Percentiles rank a stretch among this genome's conserved stretches.
Evolutionary conservation across 1,284 basidiomycete species (phyloP).

Genomic region (Taiwanofungus camphoratus): DNA sequence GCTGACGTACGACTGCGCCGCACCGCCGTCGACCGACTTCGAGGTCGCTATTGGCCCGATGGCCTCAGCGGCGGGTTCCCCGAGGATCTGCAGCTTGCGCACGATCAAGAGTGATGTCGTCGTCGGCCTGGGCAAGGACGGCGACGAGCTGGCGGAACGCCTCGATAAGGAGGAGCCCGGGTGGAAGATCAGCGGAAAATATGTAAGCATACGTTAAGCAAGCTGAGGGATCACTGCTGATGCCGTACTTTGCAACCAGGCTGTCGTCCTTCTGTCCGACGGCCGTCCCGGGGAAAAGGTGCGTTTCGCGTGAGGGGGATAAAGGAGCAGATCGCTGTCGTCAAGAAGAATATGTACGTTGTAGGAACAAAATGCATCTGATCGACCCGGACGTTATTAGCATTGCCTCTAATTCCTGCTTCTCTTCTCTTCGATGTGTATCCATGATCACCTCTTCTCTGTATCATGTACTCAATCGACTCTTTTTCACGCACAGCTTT

Average conservation of each 20-base stretch:
- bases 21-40: slow-evolving; percentile 88
- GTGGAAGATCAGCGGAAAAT: slow-evolving; percentile 98
- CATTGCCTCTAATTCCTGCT: too few species aligned
- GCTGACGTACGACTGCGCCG: slow-evolving; percentile 90
- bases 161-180: slow-evolving; percentile 87
- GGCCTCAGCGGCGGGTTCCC: slow-evolving; percentile 85
- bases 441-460: slow-evolving; percentile 1
- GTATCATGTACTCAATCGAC: slow-evolving; percentile 4
- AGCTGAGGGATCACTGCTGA: slow-evolving; percentile 2
- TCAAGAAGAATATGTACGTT: background rate
- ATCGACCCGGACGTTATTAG: too few species aligned
- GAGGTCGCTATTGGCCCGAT: slow-evolving; percentile 91
- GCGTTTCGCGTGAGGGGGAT: slow-evolving; percentile 50
- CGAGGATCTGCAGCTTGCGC: slow-evolving; percentile 78
- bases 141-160: slow-evolving; percentile 71
- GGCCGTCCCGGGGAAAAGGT: slow-evolving; percentile 83
- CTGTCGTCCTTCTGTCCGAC: slow-evolving; percentile 80
- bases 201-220: slow-evolving; percentile 46
- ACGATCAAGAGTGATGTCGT: slow-evolving; percentile 88
- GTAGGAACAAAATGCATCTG: background rate
- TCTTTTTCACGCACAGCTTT: background rate
- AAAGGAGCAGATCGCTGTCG: background rate
- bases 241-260: slow-evolving; percentile 36
- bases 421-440: too few species aligned
- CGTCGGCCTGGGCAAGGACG: slow-evolving; percentile 60